These are phyloP conservation scores for Epichloe coenophiala DNA, from an alignment of 2,329 filamentous ascomycete genomes.

Conservation along the genomic window DNA sequence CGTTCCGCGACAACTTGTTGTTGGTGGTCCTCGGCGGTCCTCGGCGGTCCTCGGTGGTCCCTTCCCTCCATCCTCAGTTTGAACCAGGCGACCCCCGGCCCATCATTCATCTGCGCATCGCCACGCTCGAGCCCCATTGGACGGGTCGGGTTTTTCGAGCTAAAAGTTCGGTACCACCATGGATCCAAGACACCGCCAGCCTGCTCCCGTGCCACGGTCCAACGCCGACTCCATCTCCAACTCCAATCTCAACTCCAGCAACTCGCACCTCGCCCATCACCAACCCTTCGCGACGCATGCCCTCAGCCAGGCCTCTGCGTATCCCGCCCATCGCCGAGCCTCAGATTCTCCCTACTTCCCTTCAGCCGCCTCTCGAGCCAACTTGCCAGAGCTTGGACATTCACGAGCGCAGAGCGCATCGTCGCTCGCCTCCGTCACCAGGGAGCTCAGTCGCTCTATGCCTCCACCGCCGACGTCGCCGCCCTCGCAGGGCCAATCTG, in stretches of 20 bases:
- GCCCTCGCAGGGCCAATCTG: conserved; percentile 20
- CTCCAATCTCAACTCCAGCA: conserved; percentile 1
- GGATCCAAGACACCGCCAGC: conserved; percentile 17
- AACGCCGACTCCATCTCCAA: conserved; percentile 1
- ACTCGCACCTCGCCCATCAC: conserved; percentile 4
- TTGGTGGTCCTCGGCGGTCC: not conserved
- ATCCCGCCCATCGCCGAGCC: conserved; percentile 23
- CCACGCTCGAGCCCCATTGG: conserved; percentile 1
- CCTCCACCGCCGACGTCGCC: conserved; percentile 31
- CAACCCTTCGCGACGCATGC: conserved; percentile 2
- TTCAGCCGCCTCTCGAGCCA: conserved; percentile 16
- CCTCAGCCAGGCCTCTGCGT: conserved; percentile 11
- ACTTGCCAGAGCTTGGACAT: conserved; percentile 22
- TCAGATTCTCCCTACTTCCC: conserved; percentile 31
- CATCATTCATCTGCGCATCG: not conserved
- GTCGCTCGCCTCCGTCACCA: conserved; percentile 26
- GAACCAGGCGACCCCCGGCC: not conserved
- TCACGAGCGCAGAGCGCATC: conserved; percentile 32
- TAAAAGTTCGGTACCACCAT: conserved; percentile 22
- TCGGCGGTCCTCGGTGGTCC: not conserved
- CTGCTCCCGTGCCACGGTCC: conserved; percentile 7
- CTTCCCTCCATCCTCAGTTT: not conserved
- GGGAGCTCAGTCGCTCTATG: conserved; percentile 27
- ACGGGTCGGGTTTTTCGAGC: conserved; percentile 18
- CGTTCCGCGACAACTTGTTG: too few relatives aligned